Percentiles rank a stretch among this genome's conserved stretches.
These are phyloP conservation scores for Thecaphora frezii DNA, from an alignment of 1,284 basidiomycete genomes.

Conservation along the genomic window DNA sequence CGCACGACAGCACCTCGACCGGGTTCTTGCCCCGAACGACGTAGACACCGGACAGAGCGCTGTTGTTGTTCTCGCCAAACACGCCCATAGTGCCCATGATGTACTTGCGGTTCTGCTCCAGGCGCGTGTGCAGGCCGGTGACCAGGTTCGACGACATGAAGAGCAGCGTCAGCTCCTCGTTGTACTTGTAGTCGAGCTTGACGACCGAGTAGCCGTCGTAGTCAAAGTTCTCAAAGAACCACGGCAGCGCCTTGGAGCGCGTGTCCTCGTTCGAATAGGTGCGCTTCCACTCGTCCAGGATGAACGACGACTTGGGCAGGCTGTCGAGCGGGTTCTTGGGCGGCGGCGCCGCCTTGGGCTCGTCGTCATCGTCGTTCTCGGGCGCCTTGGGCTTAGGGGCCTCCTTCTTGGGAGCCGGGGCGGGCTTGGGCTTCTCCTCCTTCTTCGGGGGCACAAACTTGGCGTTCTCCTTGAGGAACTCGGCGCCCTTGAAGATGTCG, in stretches of 20 bases:
- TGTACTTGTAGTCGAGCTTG: constrained; percentile 96
- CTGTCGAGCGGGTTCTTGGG: constrained; percentile 90
- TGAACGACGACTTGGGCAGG: constrained; percentile 86
- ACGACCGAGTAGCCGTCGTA: constrained; percentile 84
- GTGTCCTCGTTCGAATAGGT: constrained; percentile 98
- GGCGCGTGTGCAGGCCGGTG: constrained; percentile 90
- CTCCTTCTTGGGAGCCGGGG: constrained; percentile 62
- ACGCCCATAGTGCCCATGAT: constrained; percentile 91
- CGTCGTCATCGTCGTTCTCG: constrained; percentile 67
- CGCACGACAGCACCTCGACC: constrained; percentile 60
- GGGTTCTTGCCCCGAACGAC: constrained; percentile 73
- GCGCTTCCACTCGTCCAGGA: constrained; percentile 97
- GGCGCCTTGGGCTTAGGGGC: constrained; percentile 65
- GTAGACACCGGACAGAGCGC: constrained; percentile 67
- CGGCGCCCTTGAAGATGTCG: constrained; percentile 60
- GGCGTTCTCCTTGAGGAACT: constrained; percentile 72
- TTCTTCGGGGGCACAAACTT: constrained; percentile 73
- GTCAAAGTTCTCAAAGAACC: constrained; percentile 71
- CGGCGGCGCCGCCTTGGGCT: constrained; percentile 68
- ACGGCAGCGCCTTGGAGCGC: constrained; percentile 47
- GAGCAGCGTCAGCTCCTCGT: constrained; percentile 82
- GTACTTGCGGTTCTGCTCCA: constrained; percentile 63
- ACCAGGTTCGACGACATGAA: constrained; percentile 66
- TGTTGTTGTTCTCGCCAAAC: constrained; percentile 75
- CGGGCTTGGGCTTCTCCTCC: constrained; percentile 59